Evolutionary conservation across 768 basidiomycete species (phyloP), one percentile per base, ranked within the genome.

Genomic region (Mycena maculata): DNA sequence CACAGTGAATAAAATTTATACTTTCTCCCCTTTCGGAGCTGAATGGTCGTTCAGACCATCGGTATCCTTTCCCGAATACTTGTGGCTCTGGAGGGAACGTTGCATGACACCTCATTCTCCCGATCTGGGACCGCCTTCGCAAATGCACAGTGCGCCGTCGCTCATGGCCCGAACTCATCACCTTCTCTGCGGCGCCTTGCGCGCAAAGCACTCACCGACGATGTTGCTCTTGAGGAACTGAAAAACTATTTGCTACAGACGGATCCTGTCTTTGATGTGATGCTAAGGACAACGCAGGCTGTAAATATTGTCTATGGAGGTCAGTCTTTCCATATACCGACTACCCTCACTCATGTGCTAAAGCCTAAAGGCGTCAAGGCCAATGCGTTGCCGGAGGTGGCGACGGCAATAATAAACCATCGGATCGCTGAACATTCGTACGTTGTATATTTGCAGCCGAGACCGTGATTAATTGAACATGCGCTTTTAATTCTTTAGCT

Each of bases 21-120:
- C 41, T 52, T 16, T 44, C 50, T 58, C 72, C 23, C 75, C 65
- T 36, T 62, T 22, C 33, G 16, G 31, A 27, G 10, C 55, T 49
- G 20, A 27, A 49, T 10, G 54, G 20, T 11, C 47, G 36, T 30
- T 33, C 36, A 27, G 83, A 80, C 81, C 42, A 88, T 91, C 49
- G 90, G 90, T 31, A 83, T 89, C 66, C 81, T 91, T 39, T 78
- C 89, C 6, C 70, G 80, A 9, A 71, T 87, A n/a, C 76, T 91
- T 41, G 80, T 83, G 6, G 74, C 80, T 10, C 75, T 88, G 23
- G 90, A 91, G 52, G 27, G 57, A 18, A 52, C 70, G 72, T 75
- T 18, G 71, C 66, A 88, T 74, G 84, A 86, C 2, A 78, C 78
- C 39, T 63, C 65, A 11, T 69, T 75, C 9, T 73, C 75, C 31